Conservation (phyloP, 345 rosid genomes). For the Populus simonii region DNA sequence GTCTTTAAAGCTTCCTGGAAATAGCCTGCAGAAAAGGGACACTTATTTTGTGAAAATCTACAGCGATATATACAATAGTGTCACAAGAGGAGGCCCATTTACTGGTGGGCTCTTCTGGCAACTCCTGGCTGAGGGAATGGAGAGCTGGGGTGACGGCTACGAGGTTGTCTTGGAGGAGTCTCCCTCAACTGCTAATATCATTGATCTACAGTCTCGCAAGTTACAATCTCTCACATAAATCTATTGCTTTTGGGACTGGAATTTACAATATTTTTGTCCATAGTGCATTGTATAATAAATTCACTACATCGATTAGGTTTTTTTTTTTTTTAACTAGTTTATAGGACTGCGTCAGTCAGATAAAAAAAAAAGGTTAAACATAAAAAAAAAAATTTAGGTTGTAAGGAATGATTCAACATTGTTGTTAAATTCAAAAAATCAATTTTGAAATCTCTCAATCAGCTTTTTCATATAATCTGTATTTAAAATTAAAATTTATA, state of each 20-base stretch:
- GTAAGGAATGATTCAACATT: no score
- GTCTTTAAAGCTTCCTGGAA: slow-evolving; percentile 45
- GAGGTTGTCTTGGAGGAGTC: slow-evolving; percentile 50
- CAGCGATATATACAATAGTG: slow-evolving; percentile 42
- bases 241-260: no score
- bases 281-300: no score
- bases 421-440: no score
- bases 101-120: slow-evolving; percentile 78
- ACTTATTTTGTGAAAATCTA: slow-evolving; percentile 43
- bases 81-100: slow-evolving; percentile 40
- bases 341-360: no score
- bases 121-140: slow-evolving; percentile 46
- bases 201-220: slow-evolving; percentile 52
- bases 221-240: slow-evolving; percentile 25
- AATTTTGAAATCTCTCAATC: no score
- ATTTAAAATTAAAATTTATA: no score
- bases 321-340: no score
- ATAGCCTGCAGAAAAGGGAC: slow-evolving; percentile 48
- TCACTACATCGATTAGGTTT: no score
- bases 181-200: slow-evolving; percentile 56
- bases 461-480: accelerated
- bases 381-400: no score
- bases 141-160: slow-evolving; percentile 51
- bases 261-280: no score
- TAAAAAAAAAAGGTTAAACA: no score